These are phyloP conservation scores for Pleurostoma richardsiae DNA, from an alignment of 2,329 filamentous ascomycete species.

Conservation along the genomic window DNA sequence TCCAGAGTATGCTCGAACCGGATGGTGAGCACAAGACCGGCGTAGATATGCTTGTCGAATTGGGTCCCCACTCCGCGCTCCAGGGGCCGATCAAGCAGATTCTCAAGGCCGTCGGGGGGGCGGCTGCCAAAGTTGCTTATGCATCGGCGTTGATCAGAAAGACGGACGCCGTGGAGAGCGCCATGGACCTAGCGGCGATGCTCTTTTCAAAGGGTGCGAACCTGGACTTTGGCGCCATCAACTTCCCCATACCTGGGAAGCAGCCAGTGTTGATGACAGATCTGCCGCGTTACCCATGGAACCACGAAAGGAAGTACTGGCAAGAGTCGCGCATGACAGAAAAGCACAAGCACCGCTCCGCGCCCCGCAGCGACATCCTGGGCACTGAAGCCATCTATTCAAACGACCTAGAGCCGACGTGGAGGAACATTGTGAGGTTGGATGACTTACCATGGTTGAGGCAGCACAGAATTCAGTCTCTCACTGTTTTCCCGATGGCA, in stretches of 20 bases:
- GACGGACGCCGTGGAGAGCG: slow-evolving; percentile 39
- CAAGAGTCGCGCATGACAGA: slow-evolving; percentile 6
- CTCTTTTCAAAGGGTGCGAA: slow-evolving; percentile 39
- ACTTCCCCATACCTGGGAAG: neutral
- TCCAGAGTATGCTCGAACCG: slow-evolving; percentile 21
- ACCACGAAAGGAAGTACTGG: slow-evolving; percentile 5
- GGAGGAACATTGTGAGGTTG: slow-evolving; percentile 41
- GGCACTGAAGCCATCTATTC: slow-evolving; percentile 37
- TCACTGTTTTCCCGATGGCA: slow-evolving; percentile 50
- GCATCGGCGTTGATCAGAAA: slow-evolving; percentile 44
- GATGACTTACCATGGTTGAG: slow-evolving; percentile 52
- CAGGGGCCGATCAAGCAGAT: slow-evolving; percentile 46
- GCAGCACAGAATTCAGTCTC: slow-evolving; percentile 52
- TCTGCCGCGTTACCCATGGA: slow-evolving; percentile 8
- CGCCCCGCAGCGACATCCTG: slow-evolving; percentile 38
- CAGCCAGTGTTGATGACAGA: neutral
- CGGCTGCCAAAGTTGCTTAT: slow-evolving; percentile 36
- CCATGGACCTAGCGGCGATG: slow-evolving; percentile 35
- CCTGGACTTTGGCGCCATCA: slow-evolving; percentile 32
- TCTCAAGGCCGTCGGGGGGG: slow-evolving; percentile 34
- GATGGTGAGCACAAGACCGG: slow-evolving; percentile 28
- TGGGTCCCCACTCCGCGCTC: slow-evolving; percentile 44
- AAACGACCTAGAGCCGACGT: slow-evolving; percentile 38
- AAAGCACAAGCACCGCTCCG: slow-evolving; percentile 33
- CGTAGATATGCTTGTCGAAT: slow-evolving; percentile 39